phyloP scores from a whole-genome alignment of 129 eudicot genomes.

The Pittosporum tobira region DNA sequence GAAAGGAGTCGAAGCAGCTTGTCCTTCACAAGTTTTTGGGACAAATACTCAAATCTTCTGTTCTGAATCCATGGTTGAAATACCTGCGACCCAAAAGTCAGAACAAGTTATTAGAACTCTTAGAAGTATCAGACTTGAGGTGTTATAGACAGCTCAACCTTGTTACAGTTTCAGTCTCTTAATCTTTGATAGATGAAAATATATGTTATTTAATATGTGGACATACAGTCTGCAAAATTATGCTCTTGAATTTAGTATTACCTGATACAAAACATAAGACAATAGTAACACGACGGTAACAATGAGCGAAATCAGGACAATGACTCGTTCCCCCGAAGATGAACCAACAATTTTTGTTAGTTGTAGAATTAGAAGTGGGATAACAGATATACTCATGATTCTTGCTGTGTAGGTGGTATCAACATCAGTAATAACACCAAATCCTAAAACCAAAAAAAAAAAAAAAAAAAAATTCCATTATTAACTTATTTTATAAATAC shows the following conservation, averaged over 20 bases:
- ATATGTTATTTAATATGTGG: too few relatives aligned
- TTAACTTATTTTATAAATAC: too few relatives aligned
- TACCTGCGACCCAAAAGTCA: slow-evolving; percentile 23
- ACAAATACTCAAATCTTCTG: slow-evolving; percentile 42
- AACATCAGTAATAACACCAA: slow-evolving; percentile 42
- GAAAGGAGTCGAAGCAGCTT: slow-evolving; percentile 39
- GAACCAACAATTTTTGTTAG: slow-evolving; percentile 32
- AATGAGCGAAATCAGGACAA: slow-evolving; percentile 41
- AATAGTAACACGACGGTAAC: slow-evolving; percentile 27
- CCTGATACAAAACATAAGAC: slow-evolving; percentile 42
- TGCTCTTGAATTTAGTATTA: slow-evolving; percentile 5
- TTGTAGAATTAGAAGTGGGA: slow-evolving; percentile 48
- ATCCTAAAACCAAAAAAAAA: too few relatives aligned
- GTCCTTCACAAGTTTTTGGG: slow-evolving; percentile 47
- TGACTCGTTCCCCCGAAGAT: slow-evolving; percentile 17
- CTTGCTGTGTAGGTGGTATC: slow-evolving; percentile 53
- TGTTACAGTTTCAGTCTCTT: too few relatives aligned
- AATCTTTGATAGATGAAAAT: too few relatives aligned
- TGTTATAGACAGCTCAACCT: too few relatives aligned
- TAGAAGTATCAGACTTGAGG: too few relatives aligned
- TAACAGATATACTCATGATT: slow-evolving; percentile 39
- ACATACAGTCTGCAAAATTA: too few relatives aligned
- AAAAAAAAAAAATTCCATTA: neutral
- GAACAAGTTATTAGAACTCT: too few relatives aligned
- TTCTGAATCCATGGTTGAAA: slow-evolving; percentile 68